Percentiles rank a stretch among this genome's conserved stretches.
These are phyloP conservation scores for Cucurbita ficifolia DNA, from an alignment of 306 rosid species.

Conservation along the genomic window DNA sequence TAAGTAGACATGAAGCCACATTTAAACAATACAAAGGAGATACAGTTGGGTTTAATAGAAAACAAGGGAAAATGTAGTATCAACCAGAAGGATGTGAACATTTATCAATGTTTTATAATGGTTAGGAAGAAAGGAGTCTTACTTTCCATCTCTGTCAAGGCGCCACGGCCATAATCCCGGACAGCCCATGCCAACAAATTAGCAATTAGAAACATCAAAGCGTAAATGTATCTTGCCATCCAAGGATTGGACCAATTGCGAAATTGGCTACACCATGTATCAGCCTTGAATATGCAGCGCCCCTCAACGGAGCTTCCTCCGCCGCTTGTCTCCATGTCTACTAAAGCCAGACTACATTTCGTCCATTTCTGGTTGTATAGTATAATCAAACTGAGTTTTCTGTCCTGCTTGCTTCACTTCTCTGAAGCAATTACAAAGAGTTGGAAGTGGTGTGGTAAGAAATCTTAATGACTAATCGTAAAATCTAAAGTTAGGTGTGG, in stretches of 20 bases:
- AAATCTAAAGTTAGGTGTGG: neutral
- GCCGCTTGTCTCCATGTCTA: constrained; percentile 1
- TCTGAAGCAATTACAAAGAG: neutral
- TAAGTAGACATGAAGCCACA: neutral
- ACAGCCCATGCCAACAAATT: constrained; percentile 86
- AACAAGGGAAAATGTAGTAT: neutral
- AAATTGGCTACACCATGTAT: constrained; percentile 19
- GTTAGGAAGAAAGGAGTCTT: constrained; percentile 16
- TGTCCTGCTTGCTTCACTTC: neutral
- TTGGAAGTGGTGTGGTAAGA: neutral
- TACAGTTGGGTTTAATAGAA: neutral
- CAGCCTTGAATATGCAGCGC: constrained; percentile 2
- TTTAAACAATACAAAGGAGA: neutral
- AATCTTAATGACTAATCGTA: neutral
- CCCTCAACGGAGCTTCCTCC: neutral
- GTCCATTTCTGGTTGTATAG: neutral
- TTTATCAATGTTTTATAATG: neutral
- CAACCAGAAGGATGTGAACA: neutral
- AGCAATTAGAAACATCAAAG: constrained; percentile 49
- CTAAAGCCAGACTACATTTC: neutral
- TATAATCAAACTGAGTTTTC: neutral
- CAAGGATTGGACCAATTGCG: constrained; percentile 71
- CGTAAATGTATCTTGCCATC: constrained; percentile 95
- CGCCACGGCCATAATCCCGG: constrained; percentile 51
- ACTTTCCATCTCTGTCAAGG: constrained; percentile 56